Conservation (phyloP, 202 grass and related monocot genomes). For the Sporobolus alterniflorus region DNA sequence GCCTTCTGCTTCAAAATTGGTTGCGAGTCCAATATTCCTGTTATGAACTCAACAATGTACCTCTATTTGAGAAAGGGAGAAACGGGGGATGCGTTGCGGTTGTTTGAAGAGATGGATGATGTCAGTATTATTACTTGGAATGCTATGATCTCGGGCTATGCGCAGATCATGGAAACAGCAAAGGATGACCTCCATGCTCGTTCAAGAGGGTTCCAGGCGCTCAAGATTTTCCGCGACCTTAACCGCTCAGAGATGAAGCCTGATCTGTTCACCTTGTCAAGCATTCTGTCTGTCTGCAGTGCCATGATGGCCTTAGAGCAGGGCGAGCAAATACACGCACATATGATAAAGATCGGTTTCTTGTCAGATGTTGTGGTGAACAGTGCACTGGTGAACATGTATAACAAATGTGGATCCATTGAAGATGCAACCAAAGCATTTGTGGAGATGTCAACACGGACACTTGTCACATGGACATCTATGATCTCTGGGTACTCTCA, state of each 20-base stretch:
- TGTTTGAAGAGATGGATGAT: constrained; percentile 67
- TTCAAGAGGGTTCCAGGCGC: constrained; percentile 65
- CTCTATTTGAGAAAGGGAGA: constrained; percentile 76
- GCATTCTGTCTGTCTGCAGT: constrained; percentile 76
- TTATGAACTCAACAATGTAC: constrained; percentile 81
- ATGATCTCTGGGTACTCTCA: constrained; percentile 89
- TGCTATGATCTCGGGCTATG: constrained; percentile 67
- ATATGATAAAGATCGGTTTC: constrained; percentile 70
- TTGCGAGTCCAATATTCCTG: constrained; percentile 52
- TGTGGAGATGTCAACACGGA: constrained; percentile 71
- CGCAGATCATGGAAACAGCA: constrained; percentile 68
- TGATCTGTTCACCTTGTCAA: constrained; percentile 85
- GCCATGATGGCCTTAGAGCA: constrained; percentile 75
- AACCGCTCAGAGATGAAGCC: constrained; percentile 64
- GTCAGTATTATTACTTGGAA: constrained; percentile 79
- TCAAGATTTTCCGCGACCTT: constrained; percentile 68
- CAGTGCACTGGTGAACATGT: constrained; percentile 89
- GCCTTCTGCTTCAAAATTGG: constrained; percentile 80
- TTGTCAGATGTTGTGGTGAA: constrained; percentile 82
- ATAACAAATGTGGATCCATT: constrained; percentile 82
- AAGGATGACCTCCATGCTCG: constrained; percentile 71
- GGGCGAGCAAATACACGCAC: constrained; percentile 87
- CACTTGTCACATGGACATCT: constrained; percentile 79
- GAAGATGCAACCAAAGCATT: constrained; percentile 74
- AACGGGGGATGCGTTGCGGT: constrained; percentile 61